Percentiles rank a stretch among this genome's conserved stretches.
These are phyloP conservation scores for Linanthus parryae DNA, from an alignment of 148 eudicot species.

Conservation along the genomic window DNA sequence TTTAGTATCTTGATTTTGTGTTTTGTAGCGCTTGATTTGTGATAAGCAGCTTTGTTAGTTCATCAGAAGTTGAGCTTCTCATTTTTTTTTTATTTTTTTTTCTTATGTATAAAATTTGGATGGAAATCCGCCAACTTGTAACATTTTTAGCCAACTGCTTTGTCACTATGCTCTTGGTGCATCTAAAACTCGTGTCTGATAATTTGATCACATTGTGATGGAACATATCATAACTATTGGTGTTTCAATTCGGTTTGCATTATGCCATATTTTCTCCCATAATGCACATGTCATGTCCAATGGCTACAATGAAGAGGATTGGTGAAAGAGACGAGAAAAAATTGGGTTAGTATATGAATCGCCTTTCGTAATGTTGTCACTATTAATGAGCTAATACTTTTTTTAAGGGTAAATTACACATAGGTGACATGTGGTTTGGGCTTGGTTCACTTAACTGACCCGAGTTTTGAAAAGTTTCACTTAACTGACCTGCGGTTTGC, in stretches of 20 bases:
- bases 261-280: slow-evolving; percentile 98
- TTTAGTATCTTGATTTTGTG: slow-evolving; percentile 1
- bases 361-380: background rate
- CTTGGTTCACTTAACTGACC: too few relatives aligned
- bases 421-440: too few relatives aligned
- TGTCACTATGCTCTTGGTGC: background rate
- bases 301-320: slow-evolving; percentile 96
- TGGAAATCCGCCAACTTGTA: slow-evolving; percentile 87
- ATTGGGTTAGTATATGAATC: slow-evolving; percentile 58
- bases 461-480: too few relatives aligned
- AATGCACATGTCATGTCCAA: slow-evolving; percentile 85
- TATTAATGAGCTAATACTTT: background rate
- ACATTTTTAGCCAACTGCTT: slow-evolving; percentile 88
- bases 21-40: background rate
- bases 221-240: too few relatives aligned
- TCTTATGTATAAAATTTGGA: slow-evolving; percentile 52
- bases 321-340: slow-evolving; percentile 97
- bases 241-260: too few relatives aligned
- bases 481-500: too few relatives aligned
- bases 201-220: too few relatives aligned
- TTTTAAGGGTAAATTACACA: too few relatives aligned
- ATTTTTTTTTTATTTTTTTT: background rate
- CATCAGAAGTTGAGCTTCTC: slow-evolving; percentile 11
- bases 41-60: background rate
- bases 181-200: background rate